Conservation (phyloP, 2,329 filamentous ascomycete genomes). For the Lomentospora prolificans region DNA sequence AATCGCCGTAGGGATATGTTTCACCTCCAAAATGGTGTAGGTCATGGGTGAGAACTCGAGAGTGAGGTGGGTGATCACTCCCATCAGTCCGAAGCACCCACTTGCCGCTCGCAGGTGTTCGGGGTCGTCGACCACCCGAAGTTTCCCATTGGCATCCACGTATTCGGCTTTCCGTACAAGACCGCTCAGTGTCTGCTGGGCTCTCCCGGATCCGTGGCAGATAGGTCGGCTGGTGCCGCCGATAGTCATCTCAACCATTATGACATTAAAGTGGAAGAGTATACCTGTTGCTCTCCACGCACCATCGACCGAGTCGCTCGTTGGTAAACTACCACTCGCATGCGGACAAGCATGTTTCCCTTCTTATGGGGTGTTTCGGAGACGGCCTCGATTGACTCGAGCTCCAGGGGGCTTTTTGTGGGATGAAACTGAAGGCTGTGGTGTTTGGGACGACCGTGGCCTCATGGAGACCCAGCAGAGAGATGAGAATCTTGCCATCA, state of each 20-base stretch:
- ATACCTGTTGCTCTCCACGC: conserved; percentile 28
- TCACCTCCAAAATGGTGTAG: conserved; percentile 33
- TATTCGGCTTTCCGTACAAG: conserved; percentile 37
- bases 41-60: conserved; percentile 35
- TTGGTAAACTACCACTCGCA: conserved; percentile 34
- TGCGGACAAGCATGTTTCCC: conserved; percentile 23
- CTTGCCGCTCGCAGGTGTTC: conserved; percentile 30
- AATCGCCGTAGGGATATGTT: conserved; percentile 32
- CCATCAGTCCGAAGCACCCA: conserved; percentile 35
- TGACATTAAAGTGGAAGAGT: conserved; percentile 33
- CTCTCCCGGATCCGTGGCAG: conserved; percentile 35
- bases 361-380: conserved; percentile 18
- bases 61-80: conserved; percentile 37
- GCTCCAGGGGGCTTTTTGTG: conserved; percentile 19
- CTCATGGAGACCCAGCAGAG: conserved; percentile 26
- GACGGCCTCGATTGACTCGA: conserved; percentile 28
- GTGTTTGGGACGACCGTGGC: conserved; percentile 28
- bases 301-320: conserved; percentile 35
- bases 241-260: conserved; percentile 37
- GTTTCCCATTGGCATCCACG: conserved; percentile 32
- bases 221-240: conserved; percentile 34
- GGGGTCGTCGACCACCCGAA: conserved; percentile 27
- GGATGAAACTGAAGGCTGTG: conserved; percentile 20
- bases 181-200: conserved; percentile 33
- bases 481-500: conserved; percentile 30